phyloP scores from a whole-genome alignment of 139 green algal species.

The Chlamydomonas sp. region DNA sequence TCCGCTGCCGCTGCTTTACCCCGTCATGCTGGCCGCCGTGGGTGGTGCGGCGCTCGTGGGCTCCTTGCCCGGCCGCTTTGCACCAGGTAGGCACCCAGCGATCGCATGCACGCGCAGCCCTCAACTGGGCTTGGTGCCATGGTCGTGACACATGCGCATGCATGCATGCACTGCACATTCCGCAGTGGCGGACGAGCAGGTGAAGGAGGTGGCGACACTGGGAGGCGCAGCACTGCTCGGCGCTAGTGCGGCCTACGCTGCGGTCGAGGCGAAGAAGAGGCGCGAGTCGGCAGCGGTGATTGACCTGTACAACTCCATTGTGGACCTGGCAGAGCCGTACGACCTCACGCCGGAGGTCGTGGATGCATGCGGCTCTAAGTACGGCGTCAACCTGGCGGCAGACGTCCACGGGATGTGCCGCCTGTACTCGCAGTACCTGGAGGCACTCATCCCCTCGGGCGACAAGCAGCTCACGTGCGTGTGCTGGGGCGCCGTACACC shows the following conservation, averaged over 20 bases:
- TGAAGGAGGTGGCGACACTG: constrained; percentile 28
- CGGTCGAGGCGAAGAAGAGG: constrained; percentile 49
- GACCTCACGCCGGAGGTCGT: constrained; percentile 47
- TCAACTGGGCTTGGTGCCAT: background rate
- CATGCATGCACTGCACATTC: background rate
- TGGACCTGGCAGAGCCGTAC: constrained; percentile 45
- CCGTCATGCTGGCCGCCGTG: constrained; percentile 38
- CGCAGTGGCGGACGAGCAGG: constrained; percentile 39
- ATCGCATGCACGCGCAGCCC: background rate
- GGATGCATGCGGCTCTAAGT: constrained; percentile 53
- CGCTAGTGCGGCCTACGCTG: constrained; percentile 35
- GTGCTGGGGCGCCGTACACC: too few species aligned
- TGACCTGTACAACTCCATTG: constrained; percentile 68
- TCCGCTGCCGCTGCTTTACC: constrained; percentile 50
- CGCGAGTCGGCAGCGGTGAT: constrained; percentile 55
- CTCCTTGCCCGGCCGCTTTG: background rate
- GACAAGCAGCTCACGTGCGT: constrained; percentile 59
- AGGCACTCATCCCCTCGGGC: constrained; percentile 66
- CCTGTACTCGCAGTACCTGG: constrained; percentile 82
- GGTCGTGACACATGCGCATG: background rate
- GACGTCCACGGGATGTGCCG: constrained; percentile 16
- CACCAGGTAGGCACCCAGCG: background rate
- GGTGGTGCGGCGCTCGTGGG: constrained; percentile 13
- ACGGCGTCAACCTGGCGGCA: constrained; percentile 58
- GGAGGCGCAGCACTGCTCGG: constrained; percentile 33